phyloP scores from a whole-genome alignment of 768 basidiomycete species.

The Termitomyces heimii region DNA sequence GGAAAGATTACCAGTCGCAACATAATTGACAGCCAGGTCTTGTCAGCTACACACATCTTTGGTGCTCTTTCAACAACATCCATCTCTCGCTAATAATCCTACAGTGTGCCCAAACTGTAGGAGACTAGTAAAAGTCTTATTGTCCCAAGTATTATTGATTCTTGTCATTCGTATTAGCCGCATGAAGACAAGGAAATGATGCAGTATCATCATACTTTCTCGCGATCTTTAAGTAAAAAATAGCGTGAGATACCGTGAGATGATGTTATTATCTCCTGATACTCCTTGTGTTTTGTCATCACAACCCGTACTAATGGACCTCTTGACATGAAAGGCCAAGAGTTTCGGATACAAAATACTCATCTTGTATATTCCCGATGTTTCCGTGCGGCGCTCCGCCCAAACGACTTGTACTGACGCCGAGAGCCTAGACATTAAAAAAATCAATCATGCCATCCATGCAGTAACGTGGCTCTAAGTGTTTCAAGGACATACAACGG shows the following conservation, averaged over 20 bases:
- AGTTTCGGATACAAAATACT: too few relatives aligned
- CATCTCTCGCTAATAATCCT: too few relatives aligned
- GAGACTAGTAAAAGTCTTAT: too few relatives aligned
- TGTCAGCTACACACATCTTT: too few relatives aligned
- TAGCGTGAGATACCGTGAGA: background rate
- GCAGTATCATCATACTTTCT: background rate
- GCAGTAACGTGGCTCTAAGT: background rate
- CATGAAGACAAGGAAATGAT: too few relatives aligned
- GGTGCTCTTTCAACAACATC: too few relatives aligned
- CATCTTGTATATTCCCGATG: background rate
- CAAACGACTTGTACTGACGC: background rate
- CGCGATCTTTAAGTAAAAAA: background rate
- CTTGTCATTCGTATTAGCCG: too few relatives aligned
- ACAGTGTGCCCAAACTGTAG: background rate
- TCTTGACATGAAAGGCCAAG: background rate
- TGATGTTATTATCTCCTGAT: background rate
- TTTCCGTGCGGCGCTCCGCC: background rate
- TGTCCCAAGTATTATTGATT: too few relatives aligned
- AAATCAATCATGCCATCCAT: too few relatives aligned
- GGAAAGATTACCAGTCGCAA: too few relatives aligned
- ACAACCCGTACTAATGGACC: background rate
- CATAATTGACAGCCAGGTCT: too few relatives aligned
- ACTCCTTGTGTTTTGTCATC: background rate
- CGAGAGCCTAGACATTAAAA: background rate
- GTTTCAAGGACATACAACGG: background rate